phyloP scores from a whole-genome alignment of 1,284 basidiomycete genomes.

The Stygiomarasmius scandens region DNA sequence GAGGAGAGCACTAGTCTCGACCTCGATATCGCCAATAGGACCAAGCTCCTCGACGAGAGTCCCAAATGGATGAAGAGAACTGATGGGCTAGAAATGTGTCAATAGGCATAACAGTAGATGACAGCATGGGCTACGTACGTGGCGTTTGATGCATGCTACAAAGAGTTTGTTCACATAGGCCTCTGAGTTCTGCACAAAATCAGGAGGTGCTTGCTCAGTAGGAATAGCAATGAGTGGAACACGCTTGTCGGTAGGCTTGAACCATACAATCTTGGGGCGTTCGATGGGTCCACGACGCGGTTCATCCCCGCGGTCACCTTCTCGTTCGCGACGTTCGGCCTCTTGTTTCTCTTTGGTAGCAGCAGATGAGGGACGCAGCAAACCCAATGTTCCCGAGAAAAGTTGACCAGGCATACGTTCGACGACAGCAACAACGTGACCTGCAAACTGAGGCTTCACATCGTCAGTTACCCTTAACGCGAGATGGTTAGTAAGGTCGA shows the following conservation, averaged over 20 bases:
- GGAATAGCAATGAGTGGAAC: slow-evolving; percentile 99
- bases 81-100: slow-evolving; percentile 90
- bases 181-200: slow-evolving; percentile 95
- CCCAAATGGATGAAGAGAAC: slow-evolving; percentile 98
- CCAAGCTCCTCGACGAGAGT: slow-evolving; percentile 98
- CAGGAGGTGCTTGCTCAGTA: slow-evolving; percentile 96
- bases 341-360: slow-evolving; percentile 99
- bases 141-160: slow-evolving; percentile 98
- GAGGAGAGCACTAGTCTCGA: slow-evolving; percentile 95
- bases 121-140: too few species aligned
- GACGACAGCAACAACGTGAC: slow-evolving; percentile 98
- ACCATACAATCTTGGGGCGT: slow-evolving; percentile 99
- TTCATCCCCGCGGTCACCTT: slow-evolving; percentile 87
- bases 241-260: slow-evolving; percentile 99
- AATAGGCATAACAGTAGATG: too few species aligned
- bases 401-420: slow-evolving; percentile 99
- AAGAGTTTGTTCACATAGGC: slow-evolving; percentile 90
- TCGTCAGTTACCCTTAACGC: slow-evolving; percentile 86
- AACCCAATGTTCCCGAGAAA: slow-evolving; percentile 95
- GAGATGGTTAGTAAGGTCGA: slow-evolving; percentile 18
- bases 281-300: slow-evolving; percentile 76
- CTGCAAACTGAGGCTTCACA: slow-evolving; percentile 92
- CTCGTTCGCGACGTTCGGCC: slow-evolving; percentile 94
- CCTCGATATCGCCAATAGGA: slow-evolving; percentile 97
- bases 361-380: slow-evolving; percentile 94